Base-by-base conservation (phyloP, 2,329 filamentous ascomycete genomes). In the Aspergillus fijiensis region DNA sequence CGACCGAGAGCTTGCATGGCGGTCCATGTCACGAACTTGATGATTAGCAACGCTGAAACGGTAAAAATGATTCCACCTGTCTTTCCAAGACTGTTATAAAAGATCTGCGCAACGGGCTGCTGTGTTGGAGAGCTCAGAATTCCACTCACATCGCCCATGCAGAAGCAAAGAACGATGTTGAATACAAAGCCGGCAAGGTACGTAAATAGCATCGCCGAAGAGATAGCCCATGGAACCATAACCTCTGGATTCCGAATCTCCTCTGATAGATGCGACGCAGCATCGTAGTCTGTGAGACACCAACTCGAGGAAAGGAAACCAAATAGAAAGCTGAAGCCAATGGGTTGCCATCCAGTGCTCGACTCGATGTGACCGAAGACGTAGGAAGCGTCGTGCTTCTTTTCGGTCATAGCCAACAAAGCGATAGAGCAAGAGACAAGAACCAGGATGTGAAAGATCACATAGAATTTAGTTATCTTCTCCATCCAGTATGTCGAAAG, bases 401-500 rank as follows among this genome's bases (percentile, higher is more conserved):
- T 47, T 25, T 55, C 53, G 1, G 53, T 55, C 53, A 49, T 23
- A 10, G 35, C 53, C 27, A 55, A 42, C 25, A 55, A 42, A 7
- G 53, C 53, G 21, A 55, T 55, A 5, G 42, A 48, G 27, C 53
- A 55, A 12, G 53, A 45, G 4, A 55, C 42, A 7, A 55, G 42
- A 23, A 55, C n/a, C 25, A 27, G 21, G 53, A 55, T 42, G 14
- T 55, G 53, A 11, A 55, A 55, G 19, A 55, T 49, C n/a, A 55
- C 53, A 49, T 55, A 55, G 5, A 55, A 55, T 6, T 55, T 55
- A 42, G 53, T 55, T 21, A 55, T 55, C 45, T 55, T 55, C 19
- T 55, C 53, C 42, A 55, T 55, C 53, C 53, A 55, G 27, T 48
- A 55, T 6, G 53, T 55, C 5, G 53, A 49, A n/a, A 55, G 53